These are phyloP conservation scores for Parasitella parasitica DNA, from an alignment of 371 early-diverging fungal genomes.

Conservation along the genomic window DNA sequence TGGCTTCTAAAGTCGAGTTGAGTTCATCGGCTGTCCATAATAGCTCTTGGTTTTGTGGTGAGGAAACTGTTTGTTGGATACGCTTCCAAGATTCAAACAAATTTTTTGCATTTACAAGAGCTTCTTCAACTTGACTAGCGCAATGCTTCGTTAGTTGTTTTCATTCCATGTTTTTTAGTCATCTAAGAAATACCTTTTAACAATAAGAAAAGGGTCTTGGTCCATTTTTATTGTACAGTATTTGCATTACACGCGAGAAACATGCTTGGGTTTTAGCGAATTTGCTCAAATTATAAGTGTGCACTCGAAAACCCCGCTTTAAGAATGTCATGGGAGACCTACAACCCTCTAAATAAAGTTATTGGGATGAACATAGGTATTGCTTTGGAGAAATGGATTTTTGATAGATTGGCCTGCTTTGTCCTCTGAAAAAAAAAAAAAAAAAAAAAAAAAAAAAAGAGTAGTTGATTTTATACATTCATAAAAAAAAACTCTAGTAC, in stretches of 20 bases:
- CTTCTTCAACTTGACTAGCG: conserved; percentile 57
- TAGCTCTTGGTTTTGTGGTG: conserved; percentile 62
- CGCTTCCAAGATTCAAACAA: conserved; percentile 62
- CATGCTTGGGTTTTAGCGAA: not conserved
- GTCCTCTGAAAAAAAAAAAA: no score
- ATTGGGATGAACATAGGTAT: no score
- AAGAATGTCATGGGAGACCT: not conserved
- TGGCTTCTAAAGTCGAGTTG: conserved; percentile 40
- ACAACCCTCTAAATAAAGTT: no score
- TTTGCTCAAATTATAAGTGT: no score
- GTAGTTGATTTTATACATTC: no score
- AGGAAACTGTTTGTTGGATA: conserved; percentile 63
- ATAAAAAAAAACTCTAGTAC: no score
- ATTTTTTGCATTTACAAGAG: conserved; percentile 44
- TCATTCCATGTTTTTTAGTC: not conserved
- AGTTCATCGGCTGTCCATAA: conserved; percentile 64
- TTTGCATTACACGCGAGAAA: not conserved
- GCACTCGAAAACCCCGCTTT: not conserved
- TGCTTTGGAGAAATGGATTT: no score
- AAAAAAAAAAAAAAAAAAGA: no score
- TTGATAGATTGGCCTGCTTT: no score
- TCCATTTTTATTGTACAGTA: conserved; percentile 32
- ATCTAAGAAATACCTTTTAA: conserved; percentile 19
- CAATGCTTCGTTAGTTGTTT: not conserved
- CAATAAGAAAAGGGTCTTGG: conserved; percentile 30